A percentile compares a stretch with the other conserved stretches of the same genome.
Evolutionary conservation across 1,284 basidiomycete genomes (phyloP).

Genomic region (Fomitiporia mediterranea): DNA sequence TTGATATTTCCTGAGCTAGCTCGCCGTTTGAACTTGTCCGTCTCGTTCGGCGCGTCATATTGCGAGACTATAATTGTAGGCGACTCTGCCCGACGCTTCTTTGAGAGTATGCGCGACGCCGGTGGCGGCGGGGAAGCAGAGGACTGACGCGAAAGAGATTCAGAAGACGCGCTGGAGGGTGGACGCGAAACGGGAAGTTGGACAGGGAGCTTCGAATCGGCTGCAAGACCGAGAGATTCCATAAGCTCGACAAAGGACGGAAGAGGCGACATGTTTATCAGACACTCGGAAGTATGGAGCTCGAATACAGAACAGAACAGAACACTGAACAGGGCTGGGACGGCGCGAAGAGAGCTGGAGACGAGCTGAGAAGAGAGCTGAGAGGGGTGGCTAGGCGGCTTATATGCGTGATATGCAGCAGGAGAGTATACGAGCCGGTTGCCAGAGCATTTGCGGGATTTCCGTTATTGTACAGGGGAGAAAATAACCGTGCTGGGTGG

Average conservation of each 20-base stretch:
- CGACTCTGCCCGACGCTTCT: constrained; percentile 8
- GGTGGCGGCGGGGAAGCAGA: constrained; percentile 4
- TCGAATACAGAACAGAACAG: too few species aligned
- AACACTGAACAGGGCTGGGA: too few species aligned
- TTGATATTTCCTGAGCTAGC: constrained; percentile 19
- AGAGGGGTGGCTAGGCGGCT: constrained; percentile 16
- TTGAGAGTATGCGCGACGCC: neutral
- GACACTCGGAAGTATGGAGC: constrained; percentile 26
- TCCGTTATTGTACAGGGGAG: constrained; percentile 16
- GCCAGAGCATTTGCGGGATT: constrained; percentile 17
- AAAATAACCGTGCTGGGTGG: constrained; percentile 1
- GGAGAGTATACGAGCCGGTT: constrained; percentile 17
- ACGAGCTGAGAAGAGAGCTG: constrained; percentile 29
- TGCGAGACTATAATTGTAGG: constrained; percentile 20
- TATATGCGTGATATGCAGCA: constrained; percentile 15
- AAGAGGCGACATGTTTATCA: constrained; percentile 32
- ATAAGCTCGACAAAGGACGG: constrained; percentile 82
- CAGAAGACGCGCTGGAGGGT: constrained; percentile 26
- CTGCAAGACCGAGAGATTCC: constrained; percentile 61
- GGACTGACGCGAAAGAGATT: constrained; percentile 9
- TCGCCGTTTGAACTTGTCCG: constrained; percentile 16
- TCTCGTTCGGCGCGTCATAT: constrained; percentile 11
- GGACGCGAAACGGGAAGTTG: constrained; percentile 42
- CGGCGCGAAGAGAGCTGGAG: constrained; percentile 1
- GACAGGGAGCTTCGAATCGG: constrained; percentile 41